Base-by-base conservation (phyloP, 2,329 filamentous ascomycete genomes). In the Ceratocystis eucalypticola region DNA sequence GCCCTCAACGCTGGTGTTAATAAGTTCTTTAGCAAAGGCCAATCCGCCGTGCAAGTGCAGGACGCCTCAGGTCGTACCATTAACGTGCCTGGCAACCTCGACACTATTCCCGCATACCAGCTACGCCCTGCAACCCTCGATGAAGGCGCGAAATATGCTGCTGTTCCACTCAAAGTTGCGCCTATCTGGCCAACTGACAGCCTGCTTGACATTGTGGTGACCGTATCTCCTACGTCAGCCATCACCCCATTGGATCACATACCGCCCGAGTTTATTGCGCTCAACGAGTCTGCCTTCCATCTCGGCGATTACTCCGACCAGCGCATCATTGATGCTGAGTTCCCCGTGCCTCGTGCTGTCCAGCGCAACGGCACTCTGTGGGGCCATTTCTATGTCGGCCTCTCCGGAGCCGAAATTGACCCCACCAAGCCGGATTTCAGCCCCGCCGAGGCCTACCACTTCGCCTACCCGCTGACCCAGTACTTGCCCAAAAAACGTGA, bases 331-430 rank as follows among this genome's bases (percentile, higher is more conserved):
- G 86, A 93, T 70, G 89, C 88, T 5, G 86, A 80, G 46, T 91
- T 99, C 73, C 77, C 80, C 2, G 85, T 97, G 3, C 93, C 94
- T 2, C 80, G 80, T 69, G 80, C 84, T 53, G 91, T 96, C 0
- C 92, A 96, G 79, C 82, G 91, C 70, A 97, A 97, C 74, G 91
- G 90, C 44, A 96, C 93, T 0, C 82, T 99, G 8, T 96, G 90
- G 86, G 93, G 89, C 1, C 94, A 99, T 75, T 95, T 97, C 76
- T 96, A 91, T 72, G 79, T 97, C 68, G 90, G 85, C 10, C 83
- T 96, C 70, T 78, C 85, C 8, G 93, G 92, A 65, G 83, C 84
- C 68, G 80, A 83, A 66, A 78, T 96, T 41, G 93, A 97, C 72
- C 93, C 93, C 2, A 81, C 81, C 8, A 82, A 84, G 66, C 79